Evolutionary conservation across 805 yeast species (phyloP).

Genomic region (Metschnikowia picachoensis): DNA sequence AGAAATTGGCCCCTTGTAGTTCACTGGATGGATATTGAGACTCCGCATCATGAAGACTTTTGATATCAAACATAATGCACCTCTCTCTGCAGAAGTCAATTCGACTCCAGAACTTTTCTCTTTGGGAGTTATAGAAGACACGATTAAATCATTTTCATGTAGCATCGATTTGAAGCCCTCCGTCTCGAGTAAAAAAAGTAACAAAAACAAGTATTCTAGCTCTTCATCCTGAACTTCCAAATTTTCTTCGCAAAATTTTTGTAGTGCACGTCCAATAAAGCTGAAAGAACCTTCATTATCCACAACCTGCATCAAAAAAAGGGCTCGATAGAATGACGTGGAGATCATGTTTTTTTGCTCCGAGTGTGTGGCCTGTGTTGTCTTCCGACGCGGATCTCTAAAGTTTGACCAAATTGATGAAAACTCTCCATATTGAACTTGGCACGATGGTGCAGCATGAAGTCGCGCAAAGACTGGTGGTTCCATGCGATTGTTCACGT

Average conservation of each 20-base stretch:
- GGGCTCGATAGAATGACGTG: conserved; percentile 35
- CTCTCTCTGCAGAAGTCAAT: conserved; percentile 41
- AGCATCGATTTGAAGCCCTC: background rate
- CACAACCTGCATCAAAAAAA: conserved; percentile 50
- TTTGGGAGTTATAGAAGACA: background rate
- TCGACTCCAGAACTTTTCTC: conserved; percentile 15
- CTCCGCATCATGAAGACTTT: conserved; percentile 35
- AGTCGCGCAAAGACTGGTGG: conserved; percentile 28
- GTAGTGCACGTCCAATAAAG: conserved; percentile 48
- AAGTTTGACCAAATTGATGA: conserved; percentile 7
- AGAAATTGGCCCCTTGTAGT: conserved; percentile 66
- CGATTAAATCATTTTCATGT: background rate
- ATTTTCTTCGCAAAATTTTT: conserved; percentile 23
- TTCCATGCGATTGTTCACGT: conserved; percentile 48
- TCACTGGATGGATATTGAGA: conserved; percentile 38
- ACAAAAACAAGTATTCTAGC: conserved; percentile 42
- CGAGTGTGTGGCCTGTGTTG: background rate
- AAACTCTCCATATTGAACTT: background rate
- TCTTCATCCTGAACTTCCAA: conserved; percentile 16
- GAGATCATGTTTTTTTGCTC: conserved; percentile 6
- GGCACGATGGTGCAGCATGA: background rate
- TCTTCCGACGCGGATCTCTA: conserved; percentile 13
- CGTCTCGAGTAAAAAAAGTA: conserved; percentile 39
- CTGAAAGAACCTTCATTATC: conserved; percentile 22
- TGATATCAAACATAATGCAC: conserved; percentile 31